Base-by-base conservation (phyloP, 2,329 filamentous ascomycete species). In the Paraphaeosphaeria minitans region DNA sequence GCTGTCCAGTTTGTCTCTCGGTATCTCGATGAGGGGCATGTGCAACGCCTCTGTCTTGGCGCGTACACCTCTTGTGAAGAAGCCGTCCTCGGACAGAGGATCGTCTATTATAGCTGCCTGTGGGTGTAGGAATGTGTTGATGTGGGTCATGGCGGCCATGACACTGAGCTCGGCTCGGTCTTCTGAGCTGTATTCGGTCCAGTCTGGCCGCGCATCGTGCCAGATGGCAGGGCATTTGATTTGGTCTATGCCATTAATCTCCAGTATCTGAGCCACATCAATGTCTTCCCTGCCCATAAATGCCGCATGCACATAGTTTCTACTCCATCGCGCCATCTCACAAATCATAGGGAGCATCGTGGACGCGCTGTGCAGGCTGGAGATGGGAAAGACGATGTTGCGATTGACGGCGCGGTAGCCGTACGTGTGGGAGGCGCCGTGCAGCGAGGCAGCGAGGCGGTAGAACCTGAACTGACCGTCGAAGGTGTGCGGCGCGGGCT, bases 271-370 rank as follows among this genome's bases (percentile, higher is more conserved):
- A 14, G 87, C 83, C 52, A 96, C 76, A 0, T 85, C 79, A 52
- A 97, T 84, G 13, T 88, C 84, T 59, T 88, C 89, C 59, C 89
- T 84, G 51, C 93, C 89, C 78, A 96, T 84, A 4, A 98, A 78
- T 0, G 86, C 89, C 71, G 96, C 89, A 74, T 98, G 94, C 9
- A 97, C 92, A 62, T 87, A 84, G 69, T 87, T 96, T 58, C 84
- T 82, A 56, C 85, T 82, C 75, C 87, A 84, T 22, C 76, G 75
- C 7, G 88, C 88, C 93, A 97, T 97, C 67, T 91, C 86, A 75
- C 95, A 98, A 6, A 93, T 92, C 71, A 97, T 81, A 0, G 93
- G 92, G 33, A 97, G 79, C 54, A 97, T 75, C 33, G 85, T 84
- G 0, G 91, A 84, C 16, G 88, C 86, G 71, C 91, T 95, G 73